Percentiles rank a stretch among this genome's conserved stretches.
Evolutionary conservation across 768 basidiomycete genomes (phyloP).

Genomic region (Galerina marginata): DNA sequence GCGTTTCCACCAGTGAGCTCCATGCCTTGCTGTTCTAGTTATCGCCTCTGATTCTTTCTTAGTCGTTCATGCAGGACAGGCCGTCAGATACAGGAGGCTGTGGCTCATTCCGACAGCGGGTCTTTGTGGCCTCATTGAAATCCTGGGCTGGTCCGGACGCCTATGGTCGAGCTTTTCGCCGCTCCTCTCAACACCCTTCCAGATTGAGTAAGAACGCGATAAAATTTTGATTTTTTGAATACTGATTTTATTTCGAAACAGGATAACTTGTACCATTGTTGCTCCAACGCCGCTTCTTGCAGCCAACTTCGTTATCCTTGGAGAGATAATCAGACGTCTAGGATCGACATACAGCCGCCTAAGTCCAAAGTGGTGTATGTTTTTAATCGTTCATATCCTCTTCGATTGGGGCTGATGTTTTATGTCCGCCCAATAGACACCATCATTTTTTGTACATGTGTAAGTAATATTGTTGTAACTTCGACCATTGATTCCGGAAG

Average conservation of each 20-base stretch:
- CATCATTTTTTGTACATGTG: constrained; percentile 46
- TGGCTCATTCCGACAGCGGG: constrained; percentile 30
- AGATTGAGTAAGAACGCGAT: constrained; percentile 24
- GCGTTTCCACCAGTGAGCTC: constrained; percentile 40
- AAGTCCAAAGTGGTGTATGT: constrained; percentile 47
- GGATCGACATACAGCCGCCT: constrained; percentile 54
- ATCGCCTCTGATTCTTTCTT: background rate
- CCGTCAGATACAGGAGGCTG: constrained; percentile 24
- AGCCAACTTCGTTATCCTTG: constrained; percentile 64
- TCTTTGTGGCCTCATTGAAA: constrained; percentile 29
- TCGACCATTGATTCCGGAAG: background rate
- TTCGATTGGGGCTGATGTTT: too few relatives aligned
- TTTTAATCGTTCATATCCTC: background rate
- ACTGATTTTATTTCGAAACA: constrained; percentile 17
- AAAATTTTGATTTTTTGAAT: too few relatives aligned
- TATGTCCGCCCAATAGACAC: too few relatives aligned
- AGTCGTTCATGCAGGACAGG: constrained; percentile 26
- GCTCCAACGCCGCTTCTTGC: constrained; percentile 53
- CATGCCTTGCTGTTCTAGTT: background rate
- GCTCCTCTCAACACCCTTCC: constrained; percentile 18
- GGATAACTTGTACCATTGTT: constrained; percentile 58
- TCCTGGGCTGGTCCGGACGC: constrained; percentile 29
- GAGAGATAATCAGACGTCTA: constrained; percentile 48
- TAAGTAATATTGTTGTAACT: constrained; percentile 20
- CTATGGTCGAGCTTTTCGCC: constrained; percentile 29